phyloP scores from a whole-genome alignment of 768 basidiomycete genomes.

The Holtermannia corniformis region DNA sequence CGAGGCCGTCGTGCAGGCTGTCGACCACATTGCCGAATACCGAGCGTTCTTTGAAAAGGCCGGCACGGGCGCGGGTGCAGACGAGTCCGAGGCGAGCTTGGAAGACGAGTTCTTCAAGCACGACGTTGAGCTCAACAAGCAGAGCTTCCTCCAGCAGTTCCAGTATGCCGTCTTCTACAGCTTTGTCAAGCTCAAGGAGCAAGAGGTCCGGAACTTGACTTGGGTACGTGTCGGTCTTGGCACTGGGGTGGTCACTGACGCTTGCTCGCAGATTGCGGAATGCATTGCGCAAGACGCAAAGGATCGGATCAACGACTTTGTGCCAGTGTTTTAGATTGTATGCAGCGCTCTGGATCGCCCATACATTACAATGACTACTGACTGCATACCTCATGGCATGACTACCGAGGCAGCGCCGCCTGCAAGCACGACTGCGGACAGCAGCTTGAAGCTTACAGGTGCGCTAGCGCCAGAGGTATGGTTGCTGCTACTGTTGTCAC shows the following conservation, averaged over 20 bases:
- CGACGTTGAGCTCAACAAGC: slow-evolving; percentile 90
- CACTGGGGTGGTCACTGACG: not conserved
- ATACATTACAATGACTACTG: too few relatives aligned
- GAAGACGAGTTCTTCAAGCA: slow-evolving; percentile 91
- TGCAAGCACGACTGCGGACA: too few relatives aligned
- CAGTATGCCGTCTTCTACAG: slow-evolving; percentile 74
- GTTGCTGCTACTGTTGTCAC: too few relatives aligned
- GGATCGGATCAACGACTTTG: slow-evolving; percentile 90
- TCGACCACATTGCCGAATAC: slow-evolving; percentile 84
- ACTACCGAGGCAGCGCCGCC: too few relatives aligned
- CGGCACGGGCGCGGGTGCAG: slow-evolving; percentile 42
- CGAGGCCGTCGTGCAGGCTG: slow-evolving; percentile 77
- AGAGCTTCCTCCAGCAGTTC: slow-evolving; percentile 92
- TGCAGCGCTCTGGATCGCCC: too few relatives aligned
- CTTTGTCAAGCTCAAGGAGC: slow-evolving; percentile 57
- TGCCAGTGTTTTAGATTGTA: slow-evolving; percentile 62
- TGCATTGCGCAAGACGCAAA: slow-evolving; percentile 95
- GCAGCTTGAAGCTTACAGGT: too few relatives aligned
- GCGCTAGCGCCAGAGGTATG: too few relatives aligned
- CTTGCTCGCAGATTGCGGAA: slow-evolving; percentile 83
- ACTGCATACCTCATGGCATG: too few relatives aligned
- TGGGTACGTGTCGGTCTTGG: slow-evolving; percentile 26
- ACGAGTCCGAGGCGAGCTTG: slow-evolving; percentile 52
- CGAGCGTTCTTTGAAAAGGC: slow-evolving; percentile 73
- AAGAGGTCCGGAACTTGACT: slow-evolving; percentile 45